These are phyloP conservation scores for Chalaropsis ovoidea DNA, from an alignment of 2,329 filamentous ascomycete species.

Conservation along the genomic window DNA sequence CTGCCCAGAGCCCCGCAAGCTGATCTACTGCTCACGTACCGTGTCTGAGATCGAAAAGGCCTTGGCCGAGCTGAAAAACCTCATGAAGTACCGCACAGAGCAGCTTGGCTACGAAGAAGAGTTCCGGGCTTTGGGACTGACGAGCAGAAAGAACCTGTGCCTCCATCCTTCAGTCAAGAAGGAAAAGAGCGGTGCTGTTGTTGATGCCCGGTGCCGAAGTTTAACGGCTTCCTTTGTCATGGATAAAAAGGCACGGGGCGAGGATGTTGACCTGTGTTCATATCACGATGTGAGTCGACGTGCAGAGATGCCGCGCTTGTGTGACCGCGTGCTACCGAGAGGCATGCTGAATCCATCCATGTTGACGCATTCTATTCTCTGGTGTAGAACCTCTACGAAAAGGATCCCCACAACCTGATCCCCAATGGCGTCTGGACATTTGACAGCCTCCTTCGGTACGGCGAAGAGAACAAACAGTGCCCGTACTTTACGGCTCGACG, in stretches of 20 bases:
- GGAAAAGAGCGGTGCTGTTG: constrained; percentile 88
- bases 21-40: constrained; percentile 98
- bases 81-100: constrained; percentile 91
- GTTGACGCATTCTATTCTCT: background rate
- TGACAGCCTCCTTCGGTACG: constrained; percentile 77
- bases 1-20: constrained; percentile 84
- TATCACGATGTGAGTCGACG: constrained; percentile 68
- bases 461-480: constrained; percentile 92
- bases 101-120: constrained; percentile 87
- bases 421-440: constrained; percentile 94
- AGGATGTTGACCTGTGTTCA: constrained; percentile 86
- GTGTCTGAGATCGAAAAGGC: constrained; percentile 99
- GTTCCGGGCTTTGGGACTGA: constrained; percentile 82
- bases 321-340: too few species aligned
- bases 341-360: background rate
- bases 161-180: constrained; percentile 91
- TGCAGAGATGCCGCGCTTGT: background rate
- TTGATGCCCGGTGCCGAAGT: constrained; percentile 92
- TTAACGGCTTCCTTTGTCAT: constrained; percentile 94
- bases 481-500: constrained; percentile 92
- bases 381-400: constrained; percentile 73
- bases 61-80: constrained; percentile 72
- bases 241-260: constrained; percentile 91
- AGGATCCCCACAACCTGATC: constrained; percentile 89
- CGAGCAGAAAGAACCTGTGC: constrained; percentile 94